A percentile compares a stretch with the other conserved stretches of the same genome.
These are phyloP conservation scores for Austroboletus olivaceoglutinosus DNA, from an alignment of 1,284 basidiomycete genomes.

Conservation along the genomic window DNA sequence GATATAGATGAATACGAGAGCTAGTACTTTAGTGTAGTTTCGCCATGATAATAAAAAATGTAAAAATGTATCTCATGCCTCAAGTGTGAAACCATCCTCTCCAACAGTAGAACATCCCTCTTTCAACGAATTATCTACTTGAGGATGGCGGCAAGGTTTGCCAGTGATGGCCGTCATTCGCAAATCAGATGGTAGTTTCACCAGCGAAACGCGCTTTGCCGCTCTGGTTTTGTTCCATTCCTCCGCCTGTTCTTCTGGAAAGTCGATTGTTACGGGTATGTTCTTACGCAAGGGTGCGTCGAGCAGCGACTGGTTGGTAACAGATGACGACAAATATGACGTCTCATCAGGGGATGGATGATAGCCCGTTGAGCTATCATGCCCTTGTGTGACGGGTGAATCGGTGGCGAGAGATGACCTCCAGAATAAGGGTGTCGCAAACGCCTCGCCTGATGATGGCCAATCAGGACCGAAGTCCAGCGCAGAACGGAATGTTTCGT, in stretches of 20 bases:
- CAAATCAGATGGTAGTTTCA: conserved; percentile 64
- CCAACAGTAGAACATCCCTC: conserved; percentile 6
- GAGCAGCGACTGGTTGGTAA: conserved; percentile 27
- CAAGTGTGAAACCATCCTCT: conserved; percentile 7
- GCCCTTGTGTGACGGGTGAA: conserved; percentile 33
- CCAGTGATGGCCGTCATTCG: conserved; percentile 34
- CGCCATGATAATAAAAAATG: conserved; percentile 5
- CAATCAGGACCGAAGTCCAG: conserved; percentile 54
- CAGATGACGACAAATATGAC: conserved; percentile 31
- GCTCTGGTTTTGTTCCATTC: conserved; percentile 83
- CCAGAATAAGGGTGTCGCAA: conserved; percentile 32
- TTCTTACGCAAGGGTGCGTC: conserved; percentile 40
- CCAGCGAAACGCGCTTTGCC: conserved; percentile 79
- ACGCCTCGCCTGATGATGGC: conserved; percentile 41
- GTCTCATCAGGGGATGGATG: conserved; percentile 25
- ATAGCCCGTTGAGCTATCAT: conserved; percentile 10
- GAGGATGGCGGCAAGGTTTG: conserved; percentile 15
- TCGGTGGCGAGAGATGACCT: conserved; percentile 37
- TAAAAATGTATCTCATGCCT: conserved; percentile 7
- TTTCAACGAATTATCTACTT: conserved; percentile 5
- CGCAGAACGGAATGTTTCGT: conserved; percentile 66
- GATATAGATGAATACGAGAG: conserved; percentile 8
- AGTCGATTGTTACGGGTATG: conserved; percentile 45
- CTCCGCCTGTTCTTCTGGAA: conserved; percentile 65
- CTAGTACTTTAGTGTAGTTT: conserved; percentile 4